Evolutionary conservation across 2,329 filamentous ascomycete species (phyloP).

Genomic region (Pseudogymnoascus sp.): DNA sequence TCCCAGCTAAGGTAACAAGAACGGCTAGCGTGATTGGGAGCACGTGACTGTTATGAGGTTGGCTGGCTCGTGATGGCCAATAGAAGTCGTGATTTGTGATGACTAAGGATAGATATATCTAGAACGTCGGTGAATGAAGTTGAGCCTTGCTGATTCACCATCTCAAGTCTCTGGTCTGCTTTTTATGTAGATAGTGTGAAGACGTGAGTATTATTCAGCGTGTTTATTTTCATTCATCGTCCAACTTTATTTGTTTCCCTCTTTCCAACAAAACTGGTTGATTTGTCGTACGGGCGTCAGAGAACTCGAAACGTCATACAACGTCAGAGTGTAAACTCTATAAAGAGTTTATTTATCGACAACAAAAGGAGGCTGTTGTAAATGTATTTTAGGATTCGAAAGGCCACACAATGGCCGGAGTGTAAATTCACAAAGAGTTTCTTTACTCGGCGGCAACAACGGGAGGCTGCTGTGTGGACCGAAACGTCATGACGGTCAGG

Average conservation of each 20-base stretch:
- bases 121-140: background rate
- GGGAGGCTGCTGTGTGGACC: background rate
- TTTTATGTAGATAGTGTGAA: background rate
- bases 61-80: background rate
- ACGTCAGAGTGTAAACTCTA: no score
- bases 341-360: no score
- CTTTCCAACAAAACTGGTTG: background rate
- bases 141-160: background rate
- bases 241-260: background rate
- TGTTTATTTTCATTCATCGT: background rate
- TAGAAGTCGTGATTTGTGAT: background rate
- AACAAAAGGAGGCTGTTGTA: no score
- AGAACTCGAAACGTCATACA: no score
- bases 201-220: background rate
- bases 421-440: background rate
- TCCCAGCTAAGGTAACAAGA: constrained; percentile 2
- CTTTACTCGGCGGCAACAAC: background rate
- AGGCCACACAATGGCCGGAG: background rate
- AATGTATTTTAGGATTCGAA: background rate
- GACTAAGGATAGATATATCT: background rate
- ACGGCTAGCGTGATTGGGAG: background rate
- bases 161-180: background rate
- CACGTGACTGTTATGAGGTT: background rate
- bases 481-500: background rate
- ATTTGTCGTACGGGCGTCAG: background rate